Evolutionary conservation across 2,329 filamentous ascomycete species (phyloP).

Genomic region (Truncatella angustata): DNA sequence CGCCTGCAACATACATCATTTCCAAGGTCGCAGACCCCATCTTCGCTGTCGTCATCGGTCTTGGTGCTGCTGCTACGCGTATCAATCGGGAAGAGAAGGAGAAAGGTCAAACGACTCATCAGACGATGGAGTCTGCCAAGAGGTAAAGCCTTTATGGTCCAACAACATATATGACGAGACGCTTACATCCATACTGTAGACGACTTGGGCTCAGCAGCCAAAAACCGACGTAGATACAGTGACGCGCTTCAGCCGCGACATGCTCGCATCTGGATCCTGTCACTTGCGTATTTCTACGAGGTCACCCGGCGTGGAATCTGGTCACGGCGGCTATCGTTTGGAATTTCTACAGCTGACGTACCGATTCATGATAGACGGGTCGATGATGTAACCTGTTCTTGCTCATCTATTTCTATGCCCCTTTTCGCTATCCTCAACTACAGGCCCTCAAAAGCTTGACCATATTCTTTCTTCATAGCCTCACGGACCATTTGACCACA

Average conservation of each 20-base stretch:
- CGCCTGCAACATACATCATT: constrained; percentile 57
- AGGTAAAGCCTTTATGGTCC: constrained; percentile 36
- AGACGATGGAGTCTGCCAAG: constrained; percentile 48
- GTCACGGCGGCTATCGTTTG: too few relatives aligned
- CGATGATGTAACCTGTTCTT: too few relatives aligned
- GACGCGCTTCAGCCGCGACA: too few relatives aligned
- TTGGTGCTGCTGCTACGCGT: constrained; percentile 53
- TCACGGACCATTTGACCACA: constrained; percentile 68
- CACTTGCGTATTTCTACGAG: too few relatives aligned
- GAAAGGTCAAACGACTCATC: constrained; percentile 50
- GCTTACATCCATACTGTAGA: neutral
- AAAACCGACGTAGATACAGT: too few relatives aligned
- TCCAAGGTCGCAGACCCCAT: constrained; percentile 58
- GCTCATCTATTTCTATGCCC: too few relatives aligned
- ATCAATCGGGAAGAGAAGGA: constrained; percentile 61
- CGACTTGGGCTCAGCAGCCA: constrained; percentile 7
- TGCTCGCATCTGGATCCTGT: too few relatives aligned
- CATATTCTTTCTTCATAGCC: constrained; percentile 69
- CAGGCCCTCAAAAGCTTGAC: constrained; percentile 43
- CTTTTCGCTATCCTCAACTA: neutral
- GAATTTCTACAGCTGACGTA: too few relatives aligned
- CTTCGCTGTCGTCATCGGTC: constrained; percentile 55
- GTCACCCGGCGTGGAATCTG: too few relatives aligned
- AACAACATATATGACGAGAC: too few relatives aligned
- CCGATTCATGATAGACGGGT: too few relatives aligned